A percentile compares a stretch with the other conserved stretches of the same genome.
phyloP scores from a whole-genome alignment of 2,329 filamentous ascomycete species.

The Fusarium sp. region DNA sequence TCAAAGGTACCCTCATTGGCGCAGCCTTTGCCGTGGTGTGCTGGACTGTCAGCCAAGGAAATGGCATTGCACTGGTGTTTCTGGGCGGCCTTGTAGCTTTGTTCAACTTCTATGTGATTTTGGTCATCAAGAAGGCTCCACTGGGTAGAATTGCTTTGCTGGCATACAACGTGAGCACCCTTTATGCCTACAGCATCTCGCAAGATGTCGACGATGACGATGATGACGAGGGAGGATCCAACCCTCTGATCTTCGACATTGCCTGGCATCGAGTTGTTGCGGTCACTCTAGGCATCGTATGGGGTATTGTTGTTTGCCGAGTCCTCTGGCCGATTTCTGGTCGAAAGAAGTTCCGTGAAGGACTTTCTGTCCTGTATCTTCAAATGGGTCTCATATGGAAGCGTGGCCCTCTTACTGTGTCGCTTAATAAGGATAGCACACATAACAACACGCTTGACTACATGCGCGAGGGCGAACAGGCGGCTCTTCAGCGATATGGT shows the following conservation, averaged over 20 bases:
- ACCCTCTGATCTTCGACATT: constrained; percentile 89
- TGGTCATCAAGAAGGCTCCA: constrained; percentile 85
- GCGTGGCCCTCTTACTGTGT: constrained; percentile 83
- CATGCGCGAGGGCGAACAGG: constrained; percentile 89
- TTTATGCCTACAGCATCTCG: constrained; percentile 93
- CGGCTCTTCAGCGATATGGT: constrained; percentile 83
- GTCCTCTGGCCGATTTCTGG: constrained; percentile 95
- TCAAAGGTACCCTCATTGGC: constrained; percentile 87
- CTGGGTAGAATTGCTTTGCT: constrained; percentile 94
- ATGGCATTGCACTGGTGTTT: constrained; percentile 79
- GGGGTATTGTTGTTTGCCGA: constrained; percentile 91
- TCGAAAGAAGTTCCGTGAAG: constrained; percentile 87
- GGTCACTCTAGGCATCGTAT: constrained; percentile 87
- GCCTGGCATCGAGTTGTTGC: constrained; percentile 87
- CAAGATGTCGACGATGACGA: constrained; percentile 83
- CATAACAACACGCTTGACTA: constrained; percentile 71
- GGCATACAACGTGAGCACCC: constrained; percentile 93
- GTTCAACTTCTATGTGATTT: constrained; percentile 89
- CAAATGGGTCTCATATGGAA: constrained; percentile 98
- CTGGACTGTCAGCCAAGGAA: constrained; percentile 82
- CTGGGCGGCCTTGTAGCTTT: constrained; percentile 85
- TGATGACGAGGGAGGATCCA: constrained; percentile 86
- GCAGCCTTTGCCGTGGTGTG: constrained; percentile 78
- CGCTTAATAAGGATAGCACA: constrained; percentile 69
- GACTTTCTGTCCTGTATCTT: constrained; percentile 89